These are phyloP conservation scores for Primulina eburnea DNA, from an alignment of 257 asterid species.

Conservation along the genomic window DNA sequence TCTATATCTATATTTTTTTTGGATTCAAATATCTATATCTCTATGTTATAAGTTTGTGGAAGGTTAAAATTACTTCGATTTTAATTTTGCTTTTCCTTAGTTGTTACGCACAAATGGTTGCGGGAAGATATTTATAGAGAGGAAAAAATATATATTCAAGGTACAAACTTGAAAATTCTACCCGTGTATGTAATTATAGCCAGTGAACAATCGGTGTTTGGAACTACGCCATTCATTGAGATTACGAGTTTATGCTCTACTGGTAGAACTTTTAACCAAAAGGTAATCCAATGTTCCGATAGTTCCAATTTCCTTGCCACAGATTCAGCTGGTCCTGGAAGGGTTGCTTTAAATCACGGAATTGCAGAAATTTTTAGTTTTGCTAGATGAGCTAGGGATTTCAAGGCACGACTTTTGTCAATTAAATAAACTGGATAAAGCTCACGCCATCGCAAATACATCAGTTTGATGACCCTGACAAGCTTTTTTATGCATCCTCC, in stretches of 20 bases:
- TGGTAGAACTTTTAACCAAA: constrained; percentile 27
- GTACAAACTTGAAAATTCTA: constrained; percentile 15
- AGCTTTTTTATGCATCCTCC: constrained; percentile 26
- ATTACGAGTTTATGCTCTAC: constrained; percentile 6
- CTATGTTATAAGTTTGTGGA: no score
- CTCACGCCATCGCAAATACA: constrained; percentile 19
- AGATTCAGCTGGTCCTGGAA: neutral
- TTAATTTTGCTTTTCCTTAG: no score
- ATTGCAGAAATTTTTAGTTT: constrained; percentile 33
- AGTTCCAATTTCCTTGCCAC: neutral
- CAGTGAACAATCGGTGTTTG: constrained; percentile 40
- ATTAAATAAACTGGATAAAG: constrained; percentile 24
- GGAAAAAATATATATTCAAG: constrained; percentile 46
- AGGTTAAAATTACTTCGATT: no score
- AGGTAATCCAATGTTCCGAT: constrained; percentile 26
- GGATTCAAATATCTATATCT: no score
- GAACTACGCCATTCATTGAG: constrained; percentile 51
- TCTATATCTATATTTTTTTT: no score
- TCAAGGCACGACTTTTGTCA: constrained; percentile 34
- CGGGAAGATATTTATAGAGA: constrained; percentile 44
- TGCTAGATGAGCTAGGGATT: constrained; percentile 44
- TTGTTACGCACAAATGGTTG: neutral
- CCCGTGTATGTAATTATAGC: constrained; percentile 3
- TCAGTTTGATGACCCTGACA: constrained; percentile 23
- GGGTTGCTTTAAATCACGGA: neutral